These are phyloP conservation scores for Danielia oregonensis DNA, from an alignment of 805 yeast species.

Conservation along the genomic window DNA sequence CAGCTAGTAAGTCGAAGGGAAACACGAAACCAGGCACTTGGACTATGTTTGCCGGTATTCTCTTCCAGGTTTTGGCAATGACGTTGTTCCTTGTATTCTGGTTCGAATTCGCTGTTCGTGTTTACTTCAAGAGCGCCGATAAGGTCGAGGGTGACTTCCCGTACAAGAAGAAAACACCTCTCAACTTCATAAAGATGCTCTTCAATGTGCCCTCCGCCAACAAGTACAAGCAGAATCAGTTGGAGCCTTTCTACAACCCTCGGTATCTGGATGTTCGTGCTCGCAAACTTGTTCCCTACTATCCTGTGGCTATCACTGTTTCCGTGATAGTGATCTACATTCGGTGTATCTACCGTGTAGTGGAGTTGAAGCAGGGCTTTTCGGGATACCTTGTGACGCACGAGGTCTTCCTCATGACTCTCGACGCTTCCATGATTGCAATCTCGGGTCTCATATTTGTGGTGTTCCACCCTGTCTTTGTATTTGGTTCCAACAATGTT, in stretches of 20 bases:
- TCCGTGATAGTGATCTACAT: slow-evolving; percentile 33
- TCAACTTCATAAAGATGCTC: slow-evolving; percentile 27
- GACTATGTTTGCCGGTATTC: slow-evolving; percentile 37
- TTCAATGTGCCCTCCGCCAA: slow-evolving; percentile 23
- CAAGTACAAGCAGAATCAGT: slow-evolving; percentile 17
- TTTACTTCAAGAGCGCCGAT: slow-evolving; percentile 25
- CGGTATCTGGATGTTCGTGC: slow-evolving; percentile 21
- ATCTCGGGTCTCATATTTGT: slow-evolving; percentile 32
- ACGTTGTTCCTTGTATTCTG: slow-evolving; percentile 31
- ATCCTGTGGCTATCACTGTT: slow-evolving; percentile 31
- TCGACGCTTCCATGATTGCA: slow-evolving; percentile 38
- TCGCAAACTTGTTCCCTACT: slow-evolving; percentile 24
- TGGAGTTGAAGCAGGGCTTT: slow-evolving; percentile 38
- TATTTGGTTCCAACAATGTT: slow-evolving; percentile 25
- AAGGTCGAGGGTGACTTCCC: slow-evolving; percentile 12
- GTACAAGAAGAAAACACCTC: slow-evolving; percentile 17
- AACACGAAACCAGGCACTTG: slow-evolving; percentile 31
- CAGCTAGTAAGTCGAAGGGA: slow-evolving; percentile 20
- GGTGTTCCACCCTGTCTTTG: slow-evolving; percentile 39
- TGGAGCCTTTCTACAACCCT: slow-evolving; percentile 31
- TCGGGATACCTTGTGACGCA: slow-evolving; percentile 32
- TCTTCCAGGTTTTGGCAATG: slow-evolving; percentile 39
- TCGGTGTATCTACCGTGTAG: slow-evolving; percentile 36
- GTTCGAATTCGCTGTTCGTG: slow-evolving; percentile 32
- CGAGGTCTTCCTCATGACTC: slow-evolving; percentile 35